Base-by-base conservation (phyloP, 1,284 basidiomycete genomes). In the Heterobasidion annosum region DNA sequence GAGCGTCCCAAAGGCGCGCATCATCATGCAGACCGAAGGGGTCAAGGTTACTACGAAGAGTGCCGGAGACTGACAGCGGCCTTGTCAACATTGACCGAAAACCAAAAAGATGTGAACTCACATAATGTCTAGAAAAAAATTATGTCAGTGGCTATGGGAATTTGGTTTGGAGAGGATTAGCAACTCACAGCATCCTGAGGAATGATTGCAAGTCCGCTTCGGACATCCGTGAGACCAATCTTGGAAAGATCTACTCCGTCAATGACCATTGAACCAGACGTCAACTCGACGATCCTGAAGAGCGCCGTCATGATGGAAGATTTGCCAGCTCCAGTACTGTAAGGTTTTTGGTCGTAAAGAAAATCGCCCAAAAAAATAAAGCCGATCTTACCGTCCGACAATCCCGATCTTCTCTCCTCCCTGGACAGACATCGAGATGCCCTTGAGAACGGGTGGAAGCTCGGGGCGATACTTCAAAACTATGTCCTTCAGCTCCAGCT, bases 331-430 rank as follows among this genome's bases (percentile, higher is more conserved):
- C 86, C 86, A 25, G 86, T 89, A 60, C 85, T 83, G 55, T 13
- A 54, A 32, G n/a, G n/a, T n/a, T n/a, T n/a, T n/a, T n/a, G n/a
- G 8, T 58, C 45, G 16, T 10, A 35, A 52, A 34, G 5, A 18
- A 4, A 35, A 8, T 33, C 16, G 16, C 18, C 16, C 25, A 48
- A 15, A 48, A 48, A 18, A n/a, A 48, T 19, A 13, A 15, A 18
- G 1, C 18, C 15, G 34, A 6, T 58, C 67, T 25, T 37, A 69
- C 78, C 83, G 72, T 57, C 87, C 87, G 52, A 93, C 88, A 50
- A 92, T 87, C 56, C 91, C 91, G 61, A 96, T 87, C 74, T 96
- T 95, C 68, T 96, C 92, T 62, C 92, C 91, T 61, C 85, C 70
- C 54, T 74, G 59, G 51, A 91, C 72, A 52, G 74, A 67, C 82